These are phyloP conservation scores for Aaosphaeria arxii DNA, from an alignment of 2,329 filamentous ascomycete species.

Conservation along the genomic window DNA sequence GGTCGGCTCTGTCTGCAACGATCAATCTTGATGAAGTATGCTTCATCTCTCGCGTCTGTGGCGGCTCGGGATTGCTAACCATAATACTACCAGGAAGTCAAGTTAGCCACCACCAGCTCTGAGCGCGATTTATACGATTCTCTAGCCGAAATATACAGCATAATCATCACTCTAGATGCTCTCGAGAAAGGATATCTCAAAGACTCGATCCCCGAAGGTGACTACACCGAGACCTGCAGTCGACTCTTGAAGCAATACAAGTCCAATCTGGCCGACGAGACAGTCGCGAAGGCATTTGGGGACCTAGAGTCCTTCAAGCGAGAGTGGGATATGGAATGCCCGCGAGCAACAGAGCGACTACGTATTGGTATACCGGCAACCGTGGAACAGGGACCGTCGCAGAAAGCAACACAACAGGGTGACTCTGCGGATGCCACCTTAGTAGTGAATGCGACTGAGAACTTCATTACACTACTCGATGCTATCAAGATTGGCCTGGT, in stretches of 20 bases:
- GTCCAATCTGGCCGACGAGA: slow-evolving; percentile 85
- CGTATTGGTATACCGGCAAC: slow-evolving; percentile 92
- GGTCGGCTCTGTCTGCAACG: slow-evolving; percentile 75
- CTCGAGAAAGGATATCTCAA: slow-evolving; percentile 96
- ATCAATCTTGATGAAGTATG: slow-evolving; percentile 89
- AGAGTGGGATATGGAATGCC: slow-evolving; percentile 92
- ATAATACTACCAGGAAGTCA: slow-evolving; percentile 68
- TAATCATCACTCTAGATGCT: slow-evolving; percentile 91
- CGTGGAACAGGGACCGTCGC: slow-evolving; percentile 55
- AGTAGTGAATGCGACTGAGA: slow-evolving; percentile 89
- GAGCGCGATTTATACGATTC: slow-evolving; percentile 95
- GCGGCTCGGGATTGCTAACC: background rate
- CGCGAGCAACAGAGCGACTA: slow-evolving; percentile 87
- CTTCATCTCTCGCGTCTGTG: background rate
- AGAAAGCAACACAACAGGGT: slow-evolving; percentile 37
- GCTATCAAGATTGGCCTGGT: slow-evolving; percentile 88
- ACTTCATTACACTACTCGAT: slow-evolving; percentile 97
- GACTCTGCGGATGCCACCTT: slow-evolving; percentile 57
- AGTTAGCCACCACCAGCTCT: slow-evolving; percentile 78
- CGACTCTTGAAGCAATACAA: slow-evolving; percentile 95
- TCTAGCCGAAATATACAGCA: slow-evolving; percentile 94
- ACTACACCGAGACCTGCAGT: slow-evolving; percentile 96
- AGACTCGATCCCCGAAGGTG: slow-evolving; percentile 84
- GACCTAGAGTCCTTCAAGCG: slow-evolving; percentile 88
- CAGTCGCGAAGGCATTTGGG: slow-evolving; percentile 81